Base-by-base conservation (phyloP, 306 rosid genomes). In the Cicer judaicum region DNA sequence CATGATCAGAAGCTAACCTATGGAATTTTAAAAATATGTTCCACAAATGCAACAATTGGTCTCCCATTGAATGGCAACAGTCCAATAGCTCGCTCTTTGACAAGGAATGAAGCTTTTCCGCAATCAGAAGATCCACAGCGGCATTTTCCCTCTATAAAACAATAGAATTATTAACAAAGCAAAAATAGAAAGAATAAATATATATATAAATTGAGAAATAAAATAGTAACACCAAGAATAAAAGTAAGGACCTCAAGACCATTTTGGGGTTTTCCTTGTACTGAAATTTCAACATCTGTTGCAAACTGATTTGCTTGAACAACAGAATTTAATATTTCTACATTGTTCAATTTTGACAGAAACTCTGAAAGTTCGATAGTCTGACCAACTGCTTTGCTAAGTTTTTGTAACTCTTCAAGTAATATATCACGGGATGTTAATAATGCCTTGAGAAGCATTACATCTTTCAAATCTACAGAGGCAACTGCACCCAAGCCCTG, bases 1-100 rank as follows among this genome's bases (percentile, higher is more conserved):
- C 67, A 15, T 42, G 80, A 73, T 34, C 77, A 44, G 64, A 80
- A 34, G 61, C 78, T 50, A 47, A 92, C 97, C 97, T 90, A 81
- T 90, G 97, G 79, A 92, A 85, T 48, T 82, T 84, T 60, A 90
- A 63, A 88, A 90, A 92, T 7, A 75, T 76, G 81, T 80, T 92
- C 97, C 97, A 90, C 79, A 92, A 84, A 85, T 82, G 88, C 42
- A 73, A 60, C 42, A 92, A 76, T 83, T 90, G 93, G 63, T 92
- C 88, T 16, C 96, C 97, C 79, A 88, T 72, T 24, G 74, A 66
- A 77, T 82, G 83, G 52, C 80, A 89, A 38, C 60, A 74, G 76
- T 72, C 77, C 84, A 74, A 49, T 19, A 88, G 52, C 50, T 86
- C 82, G 74, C 64, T 79, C 75, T 65, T 74, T 7, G 96, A 81